A percentile compares a stretch with the other conserved stretches of the same genome.
Conservation (phyloP, 306 rosid genomes). For the Vigna reflexopilosa region DNA sequence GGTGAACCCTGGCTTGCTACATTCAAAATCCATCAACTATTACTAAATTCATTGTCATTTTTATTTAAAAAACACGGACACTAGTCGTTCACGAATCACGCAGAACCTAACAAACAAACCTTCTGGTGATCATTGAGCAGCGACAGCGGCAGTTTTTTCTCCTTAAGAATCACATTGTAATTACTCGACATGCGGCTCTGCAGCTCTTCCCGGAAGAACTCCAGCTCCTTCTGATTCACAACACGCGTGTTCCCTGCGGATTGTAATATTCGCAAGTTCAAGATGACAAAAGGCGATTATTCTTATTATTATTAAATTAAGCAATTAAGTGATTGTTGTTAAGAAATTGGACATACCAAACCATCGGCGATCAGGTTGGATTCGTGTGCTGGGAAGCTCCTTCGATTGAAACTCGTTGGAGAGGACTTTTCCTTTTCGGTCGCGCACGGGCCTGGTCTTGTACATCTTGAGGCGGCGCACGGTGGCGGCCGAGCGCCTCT, state of each 20-base stretch:
- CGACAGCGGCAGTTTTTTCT: slow-evolving; percentile 77
- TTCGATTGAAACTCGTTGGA: slow-evolving; percentile 68
- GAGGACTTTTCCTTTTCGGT: slow-evolving; percentile 65
- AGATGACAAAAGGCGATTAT: neutral
- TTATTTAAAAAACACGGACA: neutral
- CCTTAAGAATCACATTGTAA: slow-evolving; percentile 81
- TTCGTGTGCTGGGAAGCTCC: slow-evolving; percentile 78
- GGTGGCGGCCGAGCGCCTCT: slow-evolving; percentile 77
- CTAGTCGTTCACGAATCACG: slow-evolving; percentile 10
- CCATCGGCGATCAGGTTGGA: slow-evolving; percentile 95
- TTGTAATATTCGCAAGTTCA: neutral
- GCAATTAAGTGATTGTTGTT: neutral
- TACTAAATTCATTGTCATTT: neutral
- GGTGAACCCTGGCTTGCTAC: slow-evolving; percentile 94
- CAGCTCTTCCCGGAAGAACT: slow-evolving; percentile 80
- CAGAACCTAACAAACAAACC: slow-evolving; percentile 54
- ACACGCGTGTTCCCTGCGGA: slow-evolving; percentile 74
- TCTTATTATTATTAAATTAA: neutral
- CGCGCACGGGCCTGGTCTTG: slow-evolving; percentile 72
- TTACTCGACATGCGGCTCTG: slow-evolving; percentile 66
- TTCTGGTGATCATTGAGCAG: slow-evolving; percentile 83
- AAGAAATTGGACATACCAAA: slow-evolving; percentile 58
- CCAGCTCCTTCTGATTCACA: slow-evolving; percentile 83
- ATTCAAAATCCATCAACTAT: slow-evolving; percentile 38
- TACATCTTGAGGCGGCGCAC: slow-evolving; percentile 96